These are phyloP conservation scores for Pichia norvegensis DNA, from an alignment of 1,139 yeast species.

Conservation along the genomic window DNA sequence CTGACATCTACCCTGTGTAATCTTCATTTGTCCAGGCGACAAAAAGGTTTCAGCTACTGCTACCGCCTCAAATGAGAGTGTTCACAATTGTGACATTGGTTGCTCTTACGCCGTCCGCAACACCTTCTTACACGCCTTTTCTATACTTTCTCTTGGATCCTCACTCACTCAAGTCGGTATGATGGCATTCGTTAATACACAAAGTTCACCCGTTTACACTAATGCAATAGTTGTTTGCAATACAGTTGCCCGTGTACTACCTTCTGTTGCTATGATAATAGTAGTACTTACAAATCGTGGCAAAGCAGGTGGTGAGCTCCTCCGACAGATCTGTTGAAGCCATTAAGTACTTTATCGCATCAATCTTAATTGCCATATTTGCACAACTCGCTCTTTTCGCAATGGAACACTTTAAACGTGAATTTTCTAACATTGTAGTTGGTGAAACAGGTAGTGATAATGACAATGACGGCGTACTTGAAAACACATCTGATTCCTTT, in stretches of 20 bases:
- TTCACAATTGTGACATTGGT: conserved; percentile 38
- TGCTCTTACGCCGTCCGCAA: conserved; percentile 39
- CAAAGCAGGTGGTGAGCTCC: conserved; percentile 5
- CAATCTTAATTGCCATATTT: conserved; percentile 50
- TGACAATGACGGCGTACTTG: background rate
- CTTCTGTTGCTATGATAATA: conserved; percentile 65
- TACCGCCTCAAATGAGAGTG: conserved; percentile 46
- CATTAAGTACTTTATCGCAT: conserved; percentile 59
- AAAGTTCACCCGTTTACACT: conserved; percentile 62
- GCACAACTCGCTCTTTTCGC: conserved; percentile 33
- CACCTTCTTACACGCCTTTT: conserved; percentile 22
- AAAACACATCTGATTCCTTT: background rate
- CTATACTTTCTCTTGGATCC: conserved; percentile 46
- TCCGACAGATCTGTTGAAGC: conserved; percentile 21
- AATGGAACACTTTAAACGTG: conserved; percentile 22
- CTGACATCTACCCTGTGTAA: conserved; percentile 57
- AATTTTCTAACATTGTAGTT: background rate
- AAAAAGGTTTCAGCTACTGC: conserved; percentile 54
- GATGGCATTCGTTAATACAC: conserved; percentile 76
- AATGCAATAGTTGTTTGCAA: conserved; percentile 94
- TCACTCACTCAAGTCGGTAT: conserved; percentile 83
- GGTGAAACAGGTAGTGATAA: background rate
- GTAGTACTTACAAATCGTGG: conserved; percentile 38
- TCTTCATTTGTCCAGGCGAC: conserved; percentile 60
- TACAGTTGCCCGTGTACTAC: conserved; percentile 87